Base-by-base conservation (phyloP, 2,329 filamentous ascomycete species). In the Stemphylium lycopersici region DNA sequence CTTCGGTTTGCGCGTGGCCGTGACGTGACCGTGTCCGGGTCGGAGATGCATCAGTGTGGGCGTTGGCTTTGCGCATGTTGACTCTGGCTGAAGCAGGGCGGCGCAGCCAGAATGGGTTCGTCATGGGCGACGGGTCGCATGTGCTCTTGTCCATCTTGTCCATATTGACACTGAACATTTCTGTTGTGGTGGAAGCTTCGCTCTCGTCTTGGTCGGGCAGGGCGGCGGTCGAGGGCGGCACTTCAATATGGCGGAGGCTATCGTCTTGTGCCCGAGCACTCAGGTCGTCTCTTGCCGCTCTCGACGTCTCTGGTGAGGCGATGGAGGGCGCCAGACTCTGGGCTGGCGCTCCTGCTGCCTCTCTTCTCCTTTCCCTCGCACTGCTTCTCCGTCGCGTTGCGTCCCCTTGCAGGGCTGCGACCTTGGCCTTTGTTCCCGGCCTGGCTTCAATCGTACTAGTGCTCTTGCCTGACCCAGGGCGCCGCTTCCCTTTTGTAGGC, bases 21-120 rank as follows among this genome's bases (percentile, higher is more conserved):
- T 51, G 41, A 20, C 64, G 63, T 20, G 56, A 41, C 38, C 52
- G 65, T 12, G 52, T 43, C 29, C 51, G 62, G 29, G 56, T 63
- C 18, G 70, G 67, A 3, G 68, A 71, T 13, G 49, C 44, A 10
- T 69, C 63, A 1, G 39, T 45, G n/a, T 54, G 48, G 3, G 48
- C 46, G 36, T 56, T 57, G 15, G 62, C 53, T 8, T 34, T 46
- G 15, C 40, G 44, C 40, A 59, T 52, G 34, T 52, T 38, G 12
- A 48, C 43, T 15, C 43, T 22, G 18, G 55, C 29, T 2, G 56
- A 51, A 7, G 41, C 52, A 37, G 65, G 61, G 16, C 68, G 66
- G 31, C 62, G 64, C 29, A 71, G 50, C 68, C 67, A 70, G 41
- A 59, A 58, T 0, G 63, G 59, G 34, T 68, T 64, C 7, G 51